Conservation (phyloP, 768 basidiomycete species). For the Suillus hirtellus region DNA sequence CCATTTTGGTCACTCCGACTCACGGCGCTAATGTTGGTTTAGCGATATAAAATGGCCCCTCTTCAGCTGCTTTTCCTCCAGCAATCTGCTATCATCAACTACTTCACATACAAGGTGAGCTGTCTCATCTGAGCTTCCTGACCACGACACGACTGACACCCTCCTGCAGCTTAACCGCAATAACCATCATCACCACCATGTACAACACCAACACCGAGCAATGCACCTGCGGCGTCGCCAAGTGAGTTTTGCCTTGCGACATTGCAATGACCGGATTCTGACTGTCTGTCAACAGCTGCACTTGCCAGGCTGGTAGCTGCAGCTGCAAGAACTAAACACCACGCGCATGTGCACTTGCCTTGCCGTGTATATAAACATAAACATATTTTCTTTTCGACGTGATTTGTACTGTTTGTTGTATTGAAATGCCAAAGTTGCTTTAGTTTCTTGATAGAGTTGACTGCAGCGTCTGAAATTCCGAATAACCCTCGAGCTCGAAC, state of each 20-base stretch:
- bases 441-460: neutral
- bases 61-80: neutral
- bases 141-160: neutral
- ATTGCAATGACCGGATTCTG: neutral
- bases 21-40: no score
- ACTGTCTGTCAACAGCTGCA: constrained; percentile 9
- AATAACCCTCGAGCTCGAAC: no score
- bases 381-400: neutral
- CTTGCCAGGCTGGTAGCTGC: constrained; percentile 10
- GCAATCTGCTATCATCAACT: neutral
- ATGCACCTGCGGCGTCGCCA: constrained; percentile 1
- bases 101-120: neutral
- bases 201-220: constrained; percentile 1
- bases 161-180: constrained; percentile 1
- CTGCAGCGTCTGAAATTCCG: neutral
- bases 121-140: neutral
- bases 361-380: neutral
- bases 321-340: constrained; percentile 2
- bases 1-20: neutral
- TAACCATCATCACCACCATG: neutral
- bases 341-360: neutral
- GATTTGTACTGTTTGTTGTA: neutral
- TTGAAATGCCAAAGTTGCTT: neutral
- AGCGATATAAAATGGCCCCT: constrained; percentile 2
- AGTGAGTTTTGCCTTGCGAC: constrained; percentile 3